A percentile compares a stretch with the other conserved stretches of the same genome.
Evolutionary conservation across 2,329 filamentous ascomycete genomes (phyloP).

Genomic region (Diplodia sapinea): DNA sequence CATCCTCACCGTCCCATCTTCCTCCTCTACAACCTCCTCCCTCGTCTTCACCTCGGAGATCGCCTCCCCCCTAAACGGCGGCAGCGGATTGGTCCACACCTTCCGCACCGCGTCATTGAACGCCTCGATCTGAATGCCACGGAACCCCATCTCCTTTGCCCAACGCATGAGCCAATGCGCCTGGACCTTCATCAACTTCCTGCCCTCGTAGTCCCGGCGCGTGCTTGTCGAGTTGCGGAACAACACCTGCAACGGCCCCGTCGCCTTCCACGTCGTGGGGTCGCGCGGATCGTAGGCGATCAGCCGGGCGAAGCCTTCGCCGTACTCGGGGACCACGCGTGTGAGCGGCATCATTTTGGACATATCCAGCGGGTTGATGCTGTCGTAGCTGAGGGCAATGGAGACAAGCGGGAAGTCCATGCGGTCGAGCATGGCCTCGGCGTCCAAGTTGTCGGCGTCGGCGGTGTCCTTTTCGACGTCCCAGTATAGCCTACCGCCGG

Average conservation of each 20-base stretch:
- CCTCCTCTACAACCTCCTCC: slow-evolving; percentile 38
- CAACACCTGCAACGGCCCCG: slow-evolving; percentile 41
- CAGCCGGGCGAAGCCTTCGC: slow-evolving; percentile 37
- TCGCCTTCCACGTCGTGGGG: slow-evolving; percentile 40
- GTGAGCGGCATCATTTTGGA: slow-evolving; percentile 38
- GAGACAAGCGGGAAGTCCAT: slow-evolving; percentile 51
- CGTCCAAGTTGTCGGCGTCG: slow-evolving; percentile 21
- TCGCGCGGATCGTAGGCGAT: slow-evolving; percentile 37
- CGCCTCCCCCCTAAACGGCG: slow-evolving; percentile 37
- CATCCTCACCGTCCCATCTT: slow-evolving; percentile 31
- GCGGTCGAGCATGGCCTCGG: slow-evolving; percentile 36
- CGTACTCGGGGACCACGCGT: slow-evolving; percentile 38
- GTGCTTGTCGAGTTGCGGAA: slow-evolving; percentile 48
- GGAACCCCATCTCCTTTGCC: slow-evolving; percentile 42
- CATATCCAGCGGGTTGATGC: slow-evolving; percentile 38
- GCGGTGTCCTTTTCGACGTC: slow-evolving; percentile 36
- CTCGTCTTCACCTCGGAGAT: slow-evolving; percentile 38
- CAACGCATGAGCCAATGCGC: slow-evolving; percentile 49
- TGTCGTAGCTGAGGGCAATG: slow-evolving; percentile 48
- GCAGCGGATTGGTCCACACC: slow-evolving; percentile 41
- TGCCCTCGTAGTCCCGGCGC: slow-evolving; percentile 44
- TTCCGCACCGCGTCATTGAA: slow-evolving; percentile 41
- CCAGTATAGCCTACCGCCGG: slow-evolving; percentile 41
- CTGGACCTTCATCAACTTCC: slow-evolving; percentile 43
- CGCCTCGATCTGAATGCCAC: slow-evolving; percentile 47